Conservation (phyloP, 495 filamentous ascomycete species). For the Aspergillus cavernicola region DNA sequence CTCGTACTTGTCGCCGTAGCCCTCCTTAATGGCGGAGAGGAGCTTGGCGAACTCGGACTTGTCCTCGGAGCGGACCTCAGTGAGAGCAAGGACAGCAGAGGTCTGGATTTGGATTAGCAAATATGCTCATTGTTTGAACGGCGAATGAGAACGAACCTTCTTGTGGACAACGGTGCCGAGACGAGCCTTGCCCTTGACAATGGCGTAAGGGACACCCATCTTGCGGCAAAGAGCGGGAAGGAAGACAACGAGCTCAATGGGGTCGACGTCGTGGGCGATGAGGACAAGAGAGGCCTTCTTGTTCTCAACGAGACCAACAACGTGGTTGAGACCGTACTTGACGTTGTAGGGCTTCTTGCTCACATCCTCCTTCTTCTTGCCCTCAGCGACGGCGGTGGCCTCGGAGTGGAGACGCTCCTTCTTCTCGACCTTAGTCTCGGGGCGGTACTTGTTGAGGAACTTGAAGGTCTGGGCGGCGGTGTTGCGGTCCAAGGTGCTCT, state of each 20-base stretch:
- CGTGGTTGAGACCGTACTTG: conserved; percentile 99
- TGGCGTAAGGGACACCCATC: conserved; percentile 99
- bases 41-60: conserved; percentile 97
- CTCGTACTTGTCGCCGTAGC: conserved; percentile 94
- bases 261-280: conserved; percentile 99
- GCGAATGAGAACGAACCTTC: conserved; percentile 60
- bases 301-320: conserved; percentile 99
- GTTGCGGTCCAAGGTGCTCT: conserved; percentile 96
- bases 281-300: conserved; percentile 98
- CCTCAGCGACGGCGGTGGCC: conserved; percentile 92
- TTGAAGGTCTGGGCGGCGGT: conserved; percentile 95
- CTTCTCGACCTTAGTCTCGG: conserved; percentile 99
- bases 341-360: conserved; percentile 99
- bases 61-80: conserved; percentile 96
- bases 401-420: conserved; percentile 98
- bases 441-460: conserved; percentile 99
- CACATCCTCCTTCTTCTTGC: conserved; percentile 99
- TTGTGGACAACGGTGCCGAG: conserved; percentile 99
- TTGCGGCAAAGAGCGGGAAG: conserved; percentile 98
- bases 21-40: conserved; percentile 94
- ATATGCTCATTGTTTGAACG: too few relatives aligned
- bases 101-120: conserved; percentile 53
- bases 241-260: conserved; percentile 99
- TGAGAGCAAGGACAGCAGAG: conserved; percentile 90
- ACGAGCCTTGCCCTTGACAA: conserved; percentile 99